A percentile compares a stretch with the other conserved stretches of the same genome.
These are phyloP conservation scores for Umbelopsis sp. DNA, from an alignment of 371 early-diverging fungal genomes.

Conservation along the genomic window DNA sequence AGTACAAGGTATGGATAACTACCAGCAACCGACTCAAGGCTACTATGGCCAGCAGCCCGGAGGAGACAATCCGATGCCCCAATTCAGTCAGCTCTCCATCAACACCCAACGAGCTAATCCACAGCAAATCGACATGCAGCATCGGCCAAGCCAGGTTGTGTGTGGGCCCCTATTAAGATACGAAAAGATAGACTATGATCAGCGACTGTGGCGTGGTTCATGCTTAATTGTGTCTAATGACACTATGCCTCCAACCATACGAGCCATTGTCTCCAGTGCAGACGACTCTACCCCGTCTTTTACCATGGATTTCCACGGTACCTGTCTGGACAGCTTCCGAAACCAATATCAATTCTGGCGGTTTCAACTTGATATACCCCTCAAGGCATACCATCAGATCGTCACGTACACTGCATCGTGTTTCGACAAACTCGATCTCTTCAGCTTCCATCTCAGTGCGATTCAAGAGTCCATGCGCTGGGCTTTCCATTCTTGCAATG, in stretches of 20 bases:
- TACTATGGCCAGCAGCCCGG: not conserved
- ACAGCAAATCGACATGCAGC: not conserved
- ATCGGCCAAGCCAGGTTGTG: constrained; percentile 28
- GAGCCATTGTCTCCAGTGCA: constrained; percentile 22
- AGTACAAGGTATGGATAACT: not conserved
- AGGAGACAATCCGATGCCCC: not conserved
- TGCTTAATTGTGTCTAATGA: constrained; percentile 37
- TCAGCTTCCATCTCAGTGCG: constrained; percentile 43
- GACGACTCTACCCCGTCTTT: not conserved
- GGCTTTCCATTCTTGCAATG: constrained; percentile 73
- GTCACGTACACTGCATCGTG: constrained; percentile 29
- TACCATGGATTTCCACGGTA: constrained; percentile 18
- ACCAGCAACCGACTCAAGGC: not conserved
- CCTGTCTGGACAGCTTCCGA: constrained; percentile 24
- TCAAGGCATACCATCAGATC: constrained; percentile 29
- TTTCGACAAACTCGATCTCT: constrained; percentile 21
- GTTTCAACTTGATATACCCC: constrained; percentile 35
- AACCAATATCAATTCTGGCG: constrained; percentile 42
- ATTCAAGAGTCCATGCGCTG: constrained; percentile 53
- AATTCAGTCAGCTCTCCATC: constrained; percentile 7
- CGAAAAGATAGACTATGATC: constrained; percentile 34
- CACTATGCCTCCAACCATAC: constrained; percentile 28
- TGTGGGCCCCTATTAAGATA: constrained; percentile 43
- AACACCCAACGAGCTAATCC: constrained; percentile 10
- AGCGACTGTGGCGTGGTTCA: constrained; percentile 39